Conservation (phyloP, 129 eudicot species). For the Lactuca sativa region DNA sequence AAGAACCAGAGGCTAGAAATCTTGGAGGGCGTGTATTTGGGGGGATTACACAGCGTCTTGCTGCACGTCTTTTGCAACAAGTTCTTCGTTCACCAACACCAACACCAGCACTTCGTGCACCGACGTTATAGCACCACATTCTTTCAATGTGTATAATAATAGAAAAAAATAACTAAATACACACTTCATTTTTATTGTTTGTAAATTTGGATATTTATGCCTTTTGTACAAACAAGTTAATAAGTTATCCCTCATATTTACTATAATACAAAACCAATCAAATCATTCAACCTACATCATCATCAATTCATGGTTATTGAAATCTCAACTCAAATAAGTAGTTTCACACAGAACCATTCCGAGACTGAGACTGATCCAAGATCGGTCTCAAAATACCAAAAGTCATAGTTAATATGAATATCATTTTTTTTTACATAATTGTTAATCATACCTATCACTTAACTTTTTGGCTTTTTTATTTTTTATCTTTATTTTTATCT, state of each 20-base stretch:
- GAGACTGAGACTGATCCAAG: too few relatives aligned
- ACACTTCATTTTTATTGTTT: background rate
- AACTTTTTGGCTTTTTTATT: too few relatives aligned
- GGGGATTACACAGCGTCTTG: constrained; percentile 87
- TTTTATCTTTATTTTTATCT: too few relatives aligned
- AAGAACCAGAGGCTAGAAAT: constrained; percentile 78
- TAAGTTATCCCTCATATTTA: background rate
- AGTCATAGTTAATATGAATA: too few relatives aligned
- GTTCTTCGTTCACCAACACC: constrained; percentile 70
- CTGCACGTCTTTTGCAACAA: constrained; percentile 95
- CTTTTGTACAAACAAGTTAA: constrained; percentile 18
- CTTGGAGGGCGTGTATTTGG: constrained; percentile 87
- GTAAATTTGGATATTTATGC: constrained; percentile 24
- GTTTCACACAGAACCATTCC: too few relatives aligned
- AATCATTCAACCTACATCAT: too few relatives aligned
- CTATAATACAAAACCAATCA: too few relatives aligned
- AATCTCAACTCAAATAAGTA: too few relatives aligned
- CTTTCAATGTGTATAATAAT: constrained; percentile 33
- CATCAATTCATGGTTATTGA: too few relatives aligned
- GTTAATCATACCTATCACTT: too few relatives aligned
- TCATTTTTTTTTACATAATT: too few relatives aligned
- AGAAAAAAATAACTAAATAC: constrained; percentile 6
- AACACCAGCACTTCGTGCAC: constrained; percentile 45
- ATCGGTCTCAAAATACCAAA: too few relatives aligned
- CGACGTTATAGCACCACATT: constrained; percentile 33